Conservation (phyloP, 2,329 filamentous ascomycete species). For the Nakataea oryzae region DNA sequence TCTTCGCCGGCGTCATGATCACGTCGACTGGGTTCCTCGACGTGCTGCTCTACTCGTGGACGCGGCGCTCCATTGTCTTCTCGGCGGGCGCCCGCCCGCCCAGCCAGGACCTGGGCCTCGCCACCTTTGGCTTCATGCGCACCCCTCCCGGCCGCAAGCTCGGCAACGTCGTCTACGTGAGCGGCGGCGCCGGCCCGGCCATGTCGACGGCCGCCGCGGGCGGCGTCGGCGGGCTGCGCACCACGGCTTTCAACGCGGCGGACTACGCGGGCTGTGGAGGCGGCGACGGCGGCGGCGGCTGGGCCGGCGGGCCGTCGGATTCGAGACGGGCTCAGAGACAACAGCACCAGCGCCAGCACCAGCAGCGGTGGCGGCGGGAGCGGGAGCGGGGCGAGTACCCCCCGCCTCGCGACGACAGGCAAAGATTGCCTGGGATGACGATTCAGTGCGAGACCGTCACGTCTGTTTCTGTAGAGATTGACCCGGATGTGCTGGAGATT, state of each 20-base stretch:
- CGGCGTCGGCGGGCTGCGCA: conserved; percentile 15
- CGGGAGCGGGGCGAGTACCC: not conserved
- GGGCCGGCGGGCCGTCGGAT: conserved; percentile 4
- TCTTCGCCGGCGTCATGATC: conserved; percentile 48
- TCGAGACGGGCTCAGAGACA: not conserved
- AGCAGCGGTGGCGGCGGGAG: not conserved
- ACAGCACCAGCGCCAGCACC: not conserved
- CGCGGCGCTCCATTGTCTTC: conserved; percentile 42
- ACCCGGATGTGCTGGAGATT: conserved; percentile 11
- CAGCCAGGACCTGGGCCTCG: conserved; percentile 34
- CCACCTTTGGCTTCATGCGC: conserved; percentile 40
- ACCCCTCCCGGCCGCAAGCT: conserved; percentile 24
- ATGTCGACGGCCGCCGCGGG: conserved; percentile 20
- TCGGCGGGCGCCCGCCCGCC: conserved; percentile 22
- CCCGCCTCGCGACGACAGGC: not conserved
- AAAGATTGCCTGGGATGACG: conserved; percentile 14
- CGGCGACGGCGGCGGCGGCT: conserved; percentile 5
- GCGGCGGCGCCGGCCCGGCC: conserved; percentile 9
- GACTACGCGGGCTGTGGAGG: conserved; percentile 2
- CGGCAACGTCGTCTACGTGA: conserved; percentile 28
- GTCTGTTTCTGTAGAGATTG: conserved; percentile 27
- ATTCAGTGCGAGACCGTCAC: conserved; percentile 35
- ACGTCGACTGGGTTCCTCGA: conserved; percentile 45
- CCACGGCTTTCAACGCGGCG: conserved; percentile 10
- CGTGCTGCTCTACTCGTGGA: conserved; percentile 40